Evolutionary conservation across 2,329 filamentous ascomycete species (phyloP).

Genomic region (Alternaria hordeiaustralica): DNA sequence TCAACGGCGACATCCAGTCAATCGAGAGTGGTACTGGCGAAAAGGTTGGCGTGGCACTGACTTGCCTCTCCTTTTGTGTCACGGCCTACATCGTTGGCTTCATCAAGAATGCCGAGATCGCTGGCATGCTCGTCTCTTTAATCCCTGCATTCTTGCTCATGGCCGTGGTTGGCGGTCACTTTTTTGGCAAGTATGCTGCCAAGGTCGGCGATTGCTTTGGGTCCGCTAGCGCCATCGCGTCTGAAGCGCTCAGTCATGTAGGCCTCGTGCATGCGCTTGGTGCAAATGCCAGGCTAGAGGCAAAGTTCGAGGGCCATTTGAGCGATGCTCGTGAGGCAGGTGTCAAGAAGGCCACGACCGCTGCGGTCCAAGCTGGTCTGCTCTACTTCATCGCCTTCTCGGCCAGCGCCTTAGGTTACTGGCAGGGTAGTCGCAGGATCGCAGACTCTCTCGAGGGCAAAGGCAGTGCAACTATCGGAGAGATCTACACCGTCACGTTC

Average conservation of each 20-base stretch:
- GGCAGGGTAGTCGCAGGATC: conserved; percentile 67
- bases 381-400: conserved; percentile 73
- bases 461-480: conserved; percentile 49
- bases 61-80: conserved; percentile 69
- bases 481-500: conserved; percentile 63
- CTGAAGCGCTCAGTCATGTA: conserved; percentile 66
- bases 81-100: conserved; percentile 73
- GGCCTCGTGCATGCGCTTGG: conserved; percentile 69
- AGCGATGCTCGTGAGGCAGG: conserved; percentile 59
- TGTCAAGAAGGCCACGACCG: conserved; percentile 64
- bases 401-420: conserved; percentile 71
- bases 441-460: conserved; percentile 50
- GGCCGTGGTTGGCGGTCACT: conserved; percentile 62
- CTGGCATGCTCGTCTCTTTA: conserved; percentile 68
- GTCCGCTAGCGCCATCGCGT: conserved; percentile 67
- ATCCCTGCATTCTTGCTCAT: conserved; percentile 69
- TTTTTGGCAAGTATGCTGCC: conserved; percentile 59
- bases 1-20: conserved; percentile 70
- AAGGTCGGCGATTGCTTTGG: conserved; percentile 61
- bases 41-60: conserved; percentile 71
- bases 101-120: conserved; percentile 66
- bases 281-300: conserved; percentile 64
- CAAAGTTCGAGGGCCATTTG: conserved; percentile 63
- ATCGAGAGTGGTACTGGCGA: conserved; percentile 73
- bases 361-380: conserved; percentile 65